Conservation (phyloP, 176 grass and related monocot species). For the Triticum urartu region DNA sequence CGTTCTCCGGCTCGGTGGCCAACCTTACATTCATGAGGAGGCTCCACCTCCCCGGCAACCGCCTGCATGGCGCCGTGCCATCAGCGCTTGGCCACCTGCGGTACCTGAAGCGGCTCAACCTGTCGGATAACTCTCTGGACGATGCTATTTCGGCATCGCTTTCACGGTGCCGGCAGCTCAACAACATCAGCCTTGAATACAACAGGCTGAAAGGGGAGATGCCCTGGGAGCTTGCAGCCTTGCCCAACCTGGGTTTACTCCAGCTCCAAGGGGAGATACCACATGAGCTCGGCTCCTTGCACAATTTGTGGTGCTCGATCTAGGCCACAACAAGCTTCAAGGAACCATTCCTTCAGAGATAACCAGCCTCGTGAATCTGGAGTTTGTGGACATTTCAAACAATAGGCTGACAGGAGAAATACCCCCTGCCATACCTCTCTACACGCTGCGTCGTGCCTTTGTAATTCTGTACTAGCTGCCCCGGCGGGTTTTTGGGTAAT, state of each 20-base stretch:
- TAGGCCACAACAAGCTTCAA: background rate
- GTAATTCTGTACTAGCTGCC: too few relatives aligned
- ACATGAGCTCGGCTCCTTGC: background rate
- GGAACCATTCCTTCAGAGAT: background rate
- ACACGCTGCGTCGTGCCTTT: too few relatives aligned
- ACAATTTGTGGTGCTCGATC: background rate
- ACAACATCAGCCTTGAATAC: background rate
- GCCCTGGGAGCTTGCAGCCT: too few relatives aligned
- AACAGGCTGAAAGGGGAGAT: background rate
- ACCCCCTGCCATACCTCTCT: background rate
- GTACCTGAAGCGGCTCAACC: background rate
- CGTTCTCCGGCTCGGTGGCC: background rate
- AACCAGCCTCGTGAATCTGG: background rate
- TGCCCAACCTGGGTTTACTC: background rate
- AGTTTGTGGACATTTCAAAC: accelerated
- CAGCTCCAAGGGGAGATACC: background rate
- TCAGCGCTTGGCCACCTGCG: background rate
- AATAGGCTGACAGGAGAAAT: background rate
- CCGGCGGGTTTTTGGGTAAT: too few relatives aligned
- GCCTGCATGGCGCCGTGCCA: background rate
- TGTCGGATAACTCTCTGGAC: background rate
- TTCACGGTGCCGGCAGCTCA: background rate
- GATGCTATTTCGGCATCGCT: background rate
- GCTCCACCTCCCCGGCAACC: background rate
- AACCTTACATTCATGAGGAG: background rate